Percentiles rank a stretch among this genome's conserved stretches.
These are phyloP conservation scores for Scheffersomyces ergatensis DNA, from an alignment of 805 yeast genomes.

Conservation along the genomic window DNA sequence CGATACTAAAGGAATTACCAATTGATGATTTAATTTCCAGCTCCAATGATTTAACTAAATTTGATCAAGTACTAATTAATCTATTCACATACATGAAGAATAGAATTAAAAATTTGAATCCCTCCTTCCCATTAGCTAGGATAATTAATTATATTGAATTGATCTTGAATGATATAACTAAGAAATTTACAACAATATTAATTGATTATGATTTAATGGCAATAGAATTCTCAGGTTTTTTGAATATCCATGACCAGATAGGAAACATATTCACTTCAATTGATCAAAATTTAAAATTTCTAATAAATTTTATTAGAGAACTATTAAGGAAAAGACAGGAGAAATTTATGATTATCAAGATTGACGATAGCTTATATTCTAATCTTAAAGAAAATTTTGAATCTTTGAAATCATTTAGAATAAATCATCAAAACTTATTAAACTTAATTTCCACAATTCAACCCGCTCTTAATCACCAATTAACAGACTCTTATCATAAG, in stretches of 20 bases:
- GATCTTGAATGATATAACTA: constrained; percentile 55
- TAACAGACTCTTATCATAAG: constrained; percentile 27
- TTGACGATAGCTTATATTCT: constrained; percentile 40
- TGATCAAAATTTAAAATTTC: constrained; percentile 62
- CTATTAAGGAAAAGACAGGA: constrained; percentile 70
- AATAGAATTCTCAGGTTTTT: constrained; percentile 34
- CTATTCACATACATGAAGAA: constrained; percentile 60
- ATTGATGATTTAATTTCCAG: constrained; percentile 46
- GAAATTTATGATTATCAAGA: constrained; percentile 61
- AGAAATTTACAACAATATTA: constrained; percentile 36
- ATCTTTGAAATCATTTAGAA: constrained; percentile 45
- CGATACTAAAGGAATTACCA: constrained; percentile 69
- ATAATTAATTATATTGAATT: constrained; percentile 67
- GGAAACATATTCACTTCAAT: constrained; percentile 43
- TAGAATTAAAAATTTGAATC: constrained; percentile 47
- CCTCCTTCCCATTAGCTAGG: constrained; percentile 59
- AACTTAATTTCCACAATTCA: constrained; percentile 11
- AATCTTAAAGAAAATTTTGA: constrained; percentile 42
- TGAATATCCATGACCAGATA: constrained; percentile 14
- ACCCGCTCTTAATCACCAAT: not conserved
- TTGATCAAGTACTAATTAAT: constrained; percentile 41
- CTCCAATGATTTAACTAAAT: constrained; percentile 29
- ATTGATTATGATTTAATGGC: constrained; percentile 45
- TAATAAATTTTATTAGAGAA: constrained; percentile 69
- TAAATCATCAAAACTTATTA: constrained; percentile 50